phyloP scores from a whole-genome alignment of 179 eudicot genomes.

The Spergularia azorica region DNA sequence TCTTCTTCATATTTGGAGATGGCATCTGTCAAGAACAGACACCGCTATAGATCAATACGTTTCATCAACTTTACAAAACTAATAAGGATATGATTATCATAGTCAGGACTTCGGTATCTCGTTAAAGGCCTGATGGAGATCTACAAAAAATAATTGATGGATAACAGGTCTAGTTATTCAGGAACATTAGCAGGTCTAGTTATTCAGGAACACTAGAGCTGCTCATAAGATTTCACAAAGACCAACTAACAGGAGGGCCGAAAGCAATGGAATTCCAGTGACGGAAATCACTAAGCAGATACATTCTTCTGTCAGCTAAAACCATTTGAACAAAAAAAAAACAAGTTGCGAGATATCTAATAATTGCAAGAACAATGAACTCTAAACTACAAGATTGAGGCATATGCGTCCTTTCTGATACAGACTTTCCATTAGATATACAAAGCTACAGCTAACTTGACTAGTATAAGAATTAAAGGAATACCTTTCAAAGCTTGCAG shows the following conservation, averaged over 20 bases:
- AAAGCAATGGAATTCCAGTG: neutral
- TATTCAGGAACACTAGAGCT: no score
- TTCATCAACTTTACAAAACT: no score
- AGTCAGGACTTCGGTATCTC: no score
- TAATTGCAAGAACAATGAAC: neutral
- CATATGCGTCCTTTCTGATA: neutral
- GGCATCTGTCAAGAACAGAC: conserved; percentile 44
- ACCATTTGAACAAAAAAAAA: neutral
- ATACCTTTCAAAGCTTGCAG: conserved; percentile 80
- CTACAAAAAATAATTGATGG: no score
- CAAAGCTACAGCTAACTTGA: neutral
- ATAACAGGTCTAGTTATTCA: no score
- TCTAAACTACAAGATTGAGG: neutral
- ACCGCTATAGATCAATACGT: neutral
- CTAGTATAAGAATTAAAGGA: neutral
- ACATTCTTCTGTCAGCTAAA: neutral
- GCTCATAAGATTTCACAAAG: no score
- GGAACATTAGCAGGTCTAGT: no score
- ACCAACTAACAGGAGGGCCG: no score
- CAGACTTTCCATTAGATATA: neutral
- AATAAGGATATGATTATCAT: no score
- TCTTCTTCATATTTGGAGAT: conserved; percentile 83
- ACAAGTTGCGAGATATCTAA: neutral
- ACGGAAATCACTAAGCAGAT: neutral
- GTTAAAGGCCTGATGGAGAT: no score